Conservation (phyloP, 805 yeast species). For the Ogataea nonfermentans region DNA sequence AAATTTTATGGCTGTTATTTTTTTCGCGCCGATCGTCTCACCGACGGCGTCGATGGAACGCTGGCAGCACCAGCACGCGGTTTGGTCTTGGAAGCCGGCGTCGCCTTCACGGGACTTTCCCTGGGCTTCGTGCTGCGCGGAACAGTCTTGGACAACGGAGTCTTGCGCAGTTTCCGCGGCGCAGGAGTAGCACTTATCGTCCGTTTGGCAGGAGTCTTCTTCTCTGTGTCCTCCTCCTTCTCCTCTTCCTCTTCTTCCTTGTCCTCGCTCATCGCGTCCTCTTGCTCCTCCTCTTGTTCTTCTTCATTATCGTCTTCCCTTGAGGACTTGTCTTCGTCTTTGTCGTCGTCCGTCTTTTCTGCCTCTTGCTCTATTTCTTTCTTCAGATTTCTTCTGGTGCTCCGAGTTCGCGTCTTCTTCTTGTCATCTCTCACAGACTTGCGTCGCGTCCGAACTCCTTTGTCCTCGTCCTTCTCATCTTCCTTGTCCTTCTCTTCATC, state of each 20-base stretch:
- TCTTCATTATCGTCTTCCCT: constrained; percentile 5
- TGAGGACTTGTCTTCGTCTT: constrained; percentile 5
- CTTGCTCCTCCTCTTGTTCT: constrained; percentile 3
- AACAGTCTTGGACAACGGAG: constrained; percentile 17
- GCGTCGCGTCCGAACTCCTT: constrained; percentile 4
- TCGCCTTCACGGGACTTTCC: constrained; percentile 16
- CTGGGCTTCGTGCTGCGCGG: constrained; percentile 12
- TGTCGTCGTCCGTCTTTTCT: constrained; percentile 2
- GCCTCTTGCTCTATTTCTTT: constrained; percentile 15
- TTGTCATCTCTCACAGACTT: constrained; percentile 4
- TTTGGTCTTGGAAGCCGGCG: constrained; percentile 13
- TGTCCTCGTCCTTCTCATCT: neutral
- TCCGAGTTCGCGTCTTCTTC: constrained; percentile 14
- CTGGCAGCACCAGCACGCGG: constrained; percentile 10
- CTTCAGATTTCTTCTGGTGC: constrained; percentile 20
- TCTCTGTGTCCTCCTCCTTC: constrained; percentile 1
- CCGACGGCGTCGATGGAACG: constrained; percentile 21
- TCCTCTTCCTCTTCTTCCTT: constrained; percentile 5
- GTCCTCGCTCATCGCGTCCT: constrained; percentile 7
- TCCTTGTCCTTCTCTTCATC: constrained; percentile 3
- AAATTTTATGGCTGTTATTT: constrained; percentile 10
- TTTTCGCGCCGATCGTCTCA: constrained; percentile 23
- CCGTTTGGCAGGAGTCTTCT: constrained; percentile 17
- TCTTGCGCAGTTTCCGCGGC: constrained; percentile 19
- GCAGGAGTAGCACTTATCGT: constrained; percentile 14